phyloP scores from a whole-genome alignment of 2,329 filamentous ascomycete genomes.

The Aspergillus sp. region DNA sequence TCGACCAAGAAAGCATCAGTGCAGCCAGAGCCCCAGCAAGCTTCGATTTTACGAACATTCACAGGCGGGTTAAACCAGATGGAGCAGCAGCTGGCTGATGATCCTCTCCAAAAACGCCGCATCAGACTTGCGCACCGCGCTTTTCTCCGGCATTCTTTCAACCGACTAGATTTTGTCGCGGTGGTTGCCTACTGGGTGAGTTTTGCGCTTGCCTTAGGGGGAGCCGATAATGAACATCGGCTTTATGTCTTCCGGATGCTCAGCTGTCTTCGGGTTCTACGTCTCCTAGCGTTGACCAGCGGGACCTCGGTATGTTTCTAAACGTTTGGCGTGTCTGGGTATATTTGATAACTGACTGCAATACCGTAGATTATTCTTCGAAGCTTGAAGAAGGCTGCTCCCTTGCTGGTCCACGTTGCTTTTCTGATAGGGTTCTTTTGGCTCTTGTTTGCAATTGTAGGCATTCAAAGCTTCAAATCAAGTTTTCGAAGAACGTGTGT shows the following conservation, averaged over 20 bases:
- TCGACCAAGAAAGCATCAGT: slow-evolving; percentile 57
- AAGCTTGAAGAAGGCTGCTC: slow-evolving; percentile 93
- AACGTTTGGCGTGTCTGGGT: not conserved
- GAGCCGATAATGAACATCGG: slow-evolving; percentile 68
- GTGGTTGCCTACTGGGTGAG: slow-evolving; percentile 95
- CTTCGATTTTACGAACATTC: slow-evolving; percentile 71
- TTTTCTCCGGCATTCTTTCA: slow-evolving; percentile 93
- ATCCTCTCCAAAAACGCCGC: slow-evolving; percentile 76
- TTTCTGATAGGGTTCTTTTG: slow-evolving; percentile 97
- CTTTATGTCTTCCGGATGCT: slow-evolving; percentile 95
- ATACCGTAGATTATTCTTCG: slow-evolving; percentile 74
- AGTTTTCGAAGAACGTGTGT: slow-evolving; percentile 76
- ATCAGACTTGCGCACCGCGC: slow-evolving; percentile 84
- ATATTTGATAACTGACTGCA: slow-evolving; percentile 15
- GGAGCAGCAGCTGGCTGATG: slow-evolving; percentile 54
- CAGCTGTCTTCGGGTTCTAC: slow-evolving; percentile 87
- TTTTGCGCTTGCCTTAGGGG: slow-evolving; percentile 69
- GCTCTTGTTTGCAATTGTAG: slow-evolving; percentile 94
- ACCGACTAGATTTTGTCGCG: slow-evolving; percentile 90
- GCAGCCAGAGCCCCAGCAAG: slow-evolving; percentile 37
- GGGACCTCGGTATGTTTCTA: slow-evolving; percentile 73
- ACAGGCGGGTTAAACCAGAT: slow-evolving; percentile 71
- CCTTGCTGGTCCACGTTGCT: slow-evolving; percentile 85
- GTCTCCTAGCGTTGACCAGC: slow-evolving; percentile 86
- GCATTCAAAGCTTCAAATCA: slow-evolving; percentile 92